Evolutionary conservation across 768 basidiomycete genomes (phyloP), one percentile per base, ranked within the genome.

Genomic region (Lactifluus piperatus): DNA sequence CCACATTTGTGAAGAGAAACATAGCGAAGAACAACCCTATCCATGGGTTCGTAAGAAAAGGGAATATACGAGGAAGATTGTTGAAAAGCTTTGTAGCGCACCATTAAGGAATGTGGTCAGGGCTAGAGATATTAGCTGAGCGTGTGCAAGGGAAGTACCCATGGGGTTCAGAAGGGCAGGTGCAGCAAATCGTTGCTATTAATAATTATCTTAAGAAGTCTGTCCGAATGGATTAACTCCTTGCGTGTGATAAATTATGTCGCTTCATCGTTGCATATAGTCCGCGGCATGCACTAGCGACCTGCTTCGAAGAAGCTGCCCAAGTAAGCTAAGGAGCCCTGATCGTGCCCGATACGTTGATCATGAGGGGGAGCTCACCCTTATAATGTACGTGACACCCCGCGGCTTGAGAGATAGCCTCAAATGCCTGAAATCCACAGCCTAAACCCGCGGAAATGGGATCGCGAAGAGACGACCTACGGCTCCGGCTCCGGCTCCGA

Each of bases 101-200:
- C 58, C 58, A 48, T 59, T 49, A 16, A 59, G 58, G 30, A 49
- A 36, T 22, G 58, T 54, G 4, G 52, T 43, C 22, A 54, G 18
- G 10, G 32, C 37, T 10, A 59, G 47, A 29, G 58, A 32, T 27
- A 44, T 4, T 13, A 59, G 24, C 37, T 59, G 18, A 7, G 52
- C 36, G 6, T 44, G 3, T 27, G 11, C 30, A 6, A 60, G 47
- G n/a, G 58, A 49, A 29, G 24, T 20, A 11, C 10, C 22, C 43
- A 53, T 29, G 37, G 6, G 16, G 16, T 18, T 39, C 37, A 39
- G 37, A 14, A 1, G 37, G 14, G 37, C 16, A n/a, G 6, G 11
- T 5, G 37, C 37, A 18, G 6, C 37, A 4, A 4, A 18, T 39
- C 37, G 37, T 39, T 5, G 37, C 37, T 39, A 5, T 39, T 18